Evolutionary conservation across 805 yeast genomes (phyloP).

Genomic region (Cyberlindnera suaveolens): DNA sequence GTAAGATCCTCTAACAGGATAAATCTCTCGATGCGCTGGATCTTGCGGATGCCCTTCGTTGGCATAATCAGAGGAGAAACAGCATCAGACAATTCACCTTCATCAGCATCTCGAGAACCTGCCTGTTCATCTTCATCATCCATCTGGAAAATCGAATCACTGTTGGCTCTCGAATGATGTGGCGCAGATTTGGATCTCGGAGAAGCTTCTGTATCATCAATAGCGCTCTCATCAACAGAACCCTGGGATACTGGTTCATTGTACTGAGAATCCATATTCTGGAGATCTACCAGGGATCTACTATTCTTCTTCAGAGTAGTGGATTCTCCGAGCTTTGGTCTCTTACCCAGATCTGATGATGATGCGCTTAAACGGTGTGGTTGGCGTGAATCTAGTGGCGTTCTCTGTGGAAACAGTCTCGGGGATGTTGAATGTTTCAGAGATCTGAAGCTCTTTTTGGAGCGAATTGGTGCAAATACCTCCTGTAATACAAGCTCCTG

Average conservation of each 20-base stretch:
- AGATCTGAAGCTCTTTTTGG: conserved; percentile 5
- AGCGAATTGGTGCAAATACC: conserved; percentile 50
- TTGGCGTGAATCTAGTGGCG: conserved; percentile 1
- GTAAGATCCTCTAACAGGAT: conserved; percentile 88
- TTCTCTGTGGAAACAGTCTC: conserved; percentile 9
- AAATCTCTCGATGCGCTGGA: conserved; percentile 68
- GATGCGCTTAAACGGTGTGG: conserved; percentile 20
- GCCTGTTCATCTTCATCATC: conserved; percentile 31
- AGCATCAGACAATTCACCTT: conserved; percentile 11
- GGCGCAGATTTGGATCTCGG: conserved; percentile 1
- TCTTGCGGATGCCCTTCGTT: conserved; percentile 23
- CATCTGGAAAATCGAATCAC: conserved; percentile 38
- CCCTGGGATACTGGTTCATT: not conserved
- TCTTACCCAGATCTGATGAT: conserved; percentile 18
- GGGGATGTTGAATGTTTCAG: conserved; percentile 18
- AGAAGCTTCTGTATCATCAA: conserved; percentile 1
- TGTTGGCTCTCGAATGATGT: conserved; percentile 7
- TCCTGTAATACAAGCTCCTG: conserved; percentile 68
- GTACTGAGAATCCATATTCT: conserved; percentile 6
- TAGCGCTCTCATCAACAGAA: conserved; percentile 1
- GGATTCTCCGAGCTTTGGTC: conserved; percentile 11
- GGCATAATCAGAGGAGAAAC: conserved; percentile 18
- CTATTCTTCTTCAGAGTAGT: conserved; percentile 15
- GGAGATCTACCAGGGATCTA: conserved; percentile 21
- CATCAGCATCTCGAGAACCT: conserved; percentile 7